Evolutionary conservation across 2,329 filamentous ascomycete genomes (phyloP).

Genomic region (Spiromastix sp.): DNA sequence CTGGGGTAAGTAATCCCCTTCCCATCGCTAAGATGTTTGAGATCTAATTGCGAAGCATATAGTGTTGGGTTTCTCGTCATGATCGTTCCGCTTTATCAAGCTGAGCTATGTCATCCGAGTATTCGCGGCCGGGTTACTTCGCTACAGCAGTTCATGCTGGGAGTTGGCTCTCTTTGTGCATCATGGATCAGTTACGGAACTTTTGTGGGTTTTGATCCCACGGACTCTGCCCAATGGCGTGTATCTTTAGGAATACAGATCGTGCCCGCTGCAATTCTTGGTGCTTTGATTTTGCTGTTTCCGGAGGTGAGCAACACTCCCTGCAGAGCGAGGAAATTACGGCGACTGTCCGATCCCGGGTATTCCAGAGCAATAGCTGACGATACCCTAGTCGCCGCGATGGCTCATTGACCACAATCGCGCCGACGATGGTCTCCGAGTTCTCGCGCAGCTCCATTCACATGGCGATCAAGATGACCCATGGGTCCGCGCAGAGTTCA

Average conservation of each 20-base stretch:
- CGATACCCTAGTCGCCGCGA: slow-evolving; percentile 40
- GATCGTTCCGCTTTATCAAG: slow-evolving; percentile 65
- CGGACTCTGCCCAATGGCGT: slow-evolving; percentile 48
- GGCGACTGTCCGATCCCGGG: background rate
- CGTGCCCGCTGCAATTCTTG: slow-evolving; percentile 55
- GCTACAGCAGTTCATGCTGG: slow-evolving; percentile 75
- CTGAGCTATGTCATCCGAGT: slow-evolving; percentile 65
- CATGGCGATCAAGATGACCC: slow-evolving; percentile 55
- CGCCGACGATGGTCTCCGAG: slow-evolving; percentile 54
- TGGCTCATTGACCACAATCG: slow-evolving; percentile 67
- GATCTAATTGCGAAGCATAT: too few species aligned
- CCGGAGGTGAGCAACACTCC: slow-evolving; percentile 51
- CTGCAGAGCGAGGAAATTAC: background rate
- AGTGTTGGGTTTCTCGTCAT: slow-evolving; percentile 52
- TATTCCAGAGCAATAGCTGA: background rate
- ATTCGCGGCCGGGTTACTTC: slow-evolving; percentile 67
- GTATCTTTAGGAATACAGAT: slow-evolving; percentile 60
- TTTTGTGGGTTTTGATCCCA: slow-evolving; percentile 39
- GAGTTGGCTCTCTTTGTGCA: slow-evolving; percentile 61
- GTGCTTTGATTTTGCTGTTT: slow-evolving; percentile 58
- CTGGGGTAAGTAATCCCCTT: slow-evolving; percentile 46
- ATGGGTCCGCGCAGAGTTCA: slow-evolving; percentile 63
- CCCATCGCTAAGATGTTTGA: too few species aligned
- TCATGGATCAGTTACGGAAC: slow-evolving; percentile 63
- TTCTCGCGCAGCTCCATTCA: slow-evolving; percentile 59